Evolutionary conservation across 768 basidiomycete genomes (phyloP).

Genomic region (Kwoniella dejecticola): DNA sequence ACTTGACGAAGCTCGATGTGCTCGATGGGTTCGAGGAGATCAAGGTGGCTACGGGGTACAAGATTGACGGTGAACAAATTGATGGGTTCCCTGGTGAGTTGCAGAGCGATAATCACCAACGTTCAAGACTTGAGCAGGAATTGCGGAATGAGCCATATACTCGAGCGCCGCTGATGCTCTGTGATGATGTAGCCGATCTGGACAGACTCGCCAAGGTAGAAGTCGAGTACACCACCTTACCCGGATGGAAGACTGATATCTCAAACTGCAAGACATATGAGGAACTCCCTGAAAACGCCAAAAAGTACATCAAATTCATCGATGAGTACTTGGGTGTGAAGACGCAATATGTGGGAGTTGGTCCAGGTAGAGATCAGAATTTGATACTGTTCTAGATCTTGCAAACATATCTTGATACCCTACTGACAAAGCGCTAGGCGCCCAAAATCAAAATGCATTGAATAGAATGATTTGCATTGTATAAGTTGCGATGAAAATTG

Average conservation of each 20-base stretch:
- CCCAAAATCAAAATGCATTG: neutral
- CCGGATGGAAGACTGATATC: constrained; percentile 88
- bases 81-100: constrained; percentile 80
- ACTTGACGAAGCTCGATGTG: constrained; percentile 94
- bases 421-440: neutral
- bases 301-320: constrained; percentile 82
- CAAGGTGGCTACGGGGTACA: constrained; percentile 81
- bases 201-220: constrained; percentile 75
- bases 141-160: too few relatives aligned
- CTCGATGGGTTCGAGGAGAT: constrained; percentile 82
- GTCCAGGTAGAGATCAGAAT: constrained; percentile 83
- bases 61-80: constrained; percentile 73
- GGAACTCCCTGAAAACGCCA: constrained; percentile 79
- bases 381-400: constrained; percentile 48
- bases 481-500: too few relatives aligned
- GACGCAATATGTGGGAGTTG: constrained; percentile 91
- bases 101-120: too few relatives aligned
- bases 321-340: constrained; percentile 72
- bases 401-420: neutral
- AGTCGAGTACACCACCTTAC: constrained; percentile 83
- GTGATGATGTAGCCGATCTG: constrained; percentile 68
- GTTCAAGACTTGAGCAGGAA: too few relatives aligned
- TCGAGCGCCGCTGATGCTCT: constrained; percentile 10
- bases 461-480: neutral
- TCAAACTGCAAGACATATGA: constrained; percentile 66